phyloP scores from a whole-genome alignment of 805 yeast genomes.

The Wickerhamiella sorbophila region DNA sequence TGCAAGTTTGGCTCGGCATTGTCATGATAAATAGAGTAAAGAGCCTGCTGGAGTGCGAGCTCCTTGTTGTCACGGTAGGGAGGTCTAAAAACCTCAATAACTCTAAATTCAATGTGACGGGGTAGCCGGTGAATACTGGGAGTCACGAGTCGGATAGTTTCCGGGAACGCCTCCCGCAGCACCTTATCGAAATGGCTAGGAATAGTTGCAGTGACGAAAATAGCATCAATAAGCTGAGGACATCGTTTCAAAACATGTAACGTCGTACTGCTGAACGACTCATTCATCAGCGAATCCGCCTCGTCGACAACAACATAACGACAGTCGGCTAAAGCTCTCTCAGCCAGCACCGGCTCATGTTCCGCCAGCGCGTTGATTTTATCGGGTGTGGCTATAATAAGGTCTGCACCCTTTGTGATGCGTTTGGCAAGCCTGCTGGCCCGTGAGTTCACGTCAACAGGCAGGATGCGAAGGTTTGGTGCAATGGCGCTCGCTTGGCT shows the following conservation, averaged over 20 bases:
- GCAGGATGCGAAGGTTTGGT: slow-evolving; percentile 3
- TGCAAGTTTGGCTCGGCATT: slow-evolving; percentile 63
- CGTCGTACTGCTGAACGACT: slow-evolving; percentile 59
- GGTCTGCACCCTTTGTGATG: slow-evolving; percentile 42
- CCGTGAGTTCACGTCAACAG: slow-evolving; percentile 7
- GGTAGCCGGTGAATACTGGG: slow-evolving; percentile 82
- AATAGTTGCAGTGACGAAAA: slow-evolving; percentile 83
- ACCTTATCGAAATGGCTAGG: slow-evolving; percentile 62
- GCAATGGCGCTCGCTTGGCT: slow-evolving; percentile 23
- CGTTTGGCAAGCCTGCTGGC: slow-evolving; percentile 17
- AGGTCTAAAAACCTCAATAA: slow-evolving; percentile 58
- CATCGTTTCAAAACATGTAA: slow-evolving; percentile 37
- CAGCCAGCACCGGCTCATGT: slow-evolving; percentile 20
- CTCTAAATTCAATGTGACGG: slow-evolving; percentile 49
- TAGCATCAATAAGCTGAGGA: slow-evolving; percentile 43
- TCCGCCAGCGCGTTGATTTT: slow-evolving; percentile 35
- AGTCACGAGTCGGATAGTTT: slow-evolving; percentile 51
- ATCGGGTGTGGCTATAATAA: slow-evolving; percentile 76
- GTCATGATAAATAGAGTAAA: slow-evolving; percentile 73
- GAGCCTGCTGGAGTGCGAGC: slow-evolving; percentile 75
- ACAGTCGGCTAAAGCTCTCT: slow-evolving; percentile 29
- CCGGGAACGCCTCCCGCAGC: slow-evolving; percentile 46
- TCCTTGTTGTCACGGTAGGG: slow-evolving; percentile 78
- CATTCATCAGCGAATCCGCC: slow-evolving; percentile 84
- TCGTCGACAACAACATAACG: slow-evolving; percentile 70